Evolutionary conservation across 345 rosid genomes (phyloP), one percentile per base, ranked within the genome.

Genomic region (Citrus cavaleriei): DNA sequence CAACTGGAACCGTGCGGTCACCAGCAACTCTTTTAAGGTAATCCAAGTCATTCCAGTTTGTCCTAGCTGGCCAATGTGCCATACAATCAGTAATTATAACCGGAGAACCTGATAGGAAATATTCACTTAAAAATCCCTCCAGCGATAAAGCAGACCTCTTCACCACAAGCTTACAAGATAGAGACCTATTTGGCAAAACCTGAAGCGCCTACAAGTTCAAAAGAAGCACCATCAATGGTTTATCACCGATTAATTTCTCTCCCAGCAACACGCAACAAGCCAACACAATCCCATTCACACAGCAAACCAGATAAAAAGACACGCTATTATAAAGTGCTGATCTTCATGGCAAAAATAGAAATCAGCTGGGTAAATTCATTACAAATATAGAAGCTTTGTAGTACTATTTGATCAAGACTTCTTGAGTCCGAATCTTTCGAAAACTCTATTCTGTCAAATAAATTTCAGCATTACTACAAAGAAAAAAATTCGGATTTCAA

Each of bases 51-150:
- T 94, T 91, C 99, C 99, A 96, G 89, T 86, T 96, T 54, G 82
- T 80, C 82, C 82, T 86, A 81, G 99, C 98, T 66, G 99, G 97
- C 98, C 99, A 96, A 78, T 96, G 97, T 76, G 88, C 91, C 97
- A 96, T 96, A 78, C 90, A 86, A 77, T 94, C 94, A 68, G 89
- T 93, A 82, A 94, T 88, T 75, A 94, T 83, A 82, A 96, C 97
- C 7, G 99, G 99, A 83, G 86, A 86, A 82, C 88, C 95, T 30
- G 88, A 42, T 34, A 86, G 85, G 70, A 94, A 87, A 85, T 88
- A 88, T 62, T 91, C 97, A 37, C 91, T 79, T 32, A 94, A 87
- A 85, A 94, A 96, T 60, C 88, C 93, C 91, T 96, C 98, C 89
- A 94, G 63, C 24, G 97, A 93, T 77, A 91, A 82, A 73, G 76